phyloP scores from a whole-genome alignment of 2,329 filamentous ascomycete species.

The Teratosphaeria destructans region DNA sequence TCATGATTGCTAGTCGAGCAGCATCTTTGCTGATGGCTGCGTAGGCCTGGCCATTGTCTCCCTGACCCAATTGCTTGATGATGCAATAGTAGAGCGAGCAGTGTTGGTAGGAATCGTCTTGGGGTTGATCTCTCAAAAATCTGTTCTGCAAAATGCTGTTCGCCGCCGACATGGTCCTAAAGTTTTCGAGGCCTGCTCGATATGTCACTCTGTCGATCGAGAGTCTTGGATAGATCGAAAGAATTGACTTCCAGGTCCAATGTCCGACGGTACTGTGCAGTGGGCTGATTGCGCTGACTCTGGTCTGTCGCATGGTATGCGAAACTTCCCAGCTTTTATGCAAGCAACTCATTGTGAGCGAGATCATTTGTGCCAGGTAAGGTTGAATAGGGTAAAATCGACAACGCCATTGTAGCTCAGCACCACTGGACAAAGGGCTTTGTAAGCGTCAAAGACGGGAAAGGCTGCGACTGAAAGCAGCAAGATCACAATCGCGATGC shows the following conservation, averaged over 20 bases:
- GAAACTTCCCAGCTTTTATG: neutral
- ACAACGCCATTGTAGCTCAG: neutral
- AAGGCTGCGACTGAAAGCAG: too few relatives aligned
- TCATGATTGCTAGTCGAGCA: neutral
- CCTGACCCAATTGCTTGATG: neutral
- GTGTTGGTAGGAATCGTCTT: neutral
- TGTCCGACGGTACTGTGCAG: neutral
- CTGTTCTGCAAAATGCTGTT: neutral
- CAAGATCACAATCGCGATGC: too few relatives aligned
- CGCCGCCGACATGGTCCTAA: neutral
- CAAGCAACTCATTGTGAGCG: neutral
- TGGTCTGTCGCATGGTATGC: neutral
- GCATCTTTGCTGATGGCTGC: neutral
- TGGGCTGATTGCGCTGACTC: neutral
- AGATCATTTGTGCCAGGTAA: neutral
- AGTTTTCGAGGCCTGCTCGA: neutral
- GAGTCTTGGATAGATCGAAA: neutral
- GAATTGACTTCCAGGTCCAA: neutral
- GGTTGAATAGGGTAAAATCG: neutral
- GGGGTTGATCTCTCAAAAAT: neutral
- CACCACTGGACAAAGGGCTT: neutral
- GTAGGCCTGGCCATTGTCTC: conserved; percentile 1
- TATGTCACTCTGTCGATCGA: neutral
- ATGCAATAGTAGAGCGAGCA: neutral
- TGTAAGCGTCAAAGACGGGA: neutral